Evolutionary conservation across 805 yeast genomes (phyloP), one percentile per base, ranked within the genome.

Genomic region (Hanseniaspora jakobsenii): DNA sequence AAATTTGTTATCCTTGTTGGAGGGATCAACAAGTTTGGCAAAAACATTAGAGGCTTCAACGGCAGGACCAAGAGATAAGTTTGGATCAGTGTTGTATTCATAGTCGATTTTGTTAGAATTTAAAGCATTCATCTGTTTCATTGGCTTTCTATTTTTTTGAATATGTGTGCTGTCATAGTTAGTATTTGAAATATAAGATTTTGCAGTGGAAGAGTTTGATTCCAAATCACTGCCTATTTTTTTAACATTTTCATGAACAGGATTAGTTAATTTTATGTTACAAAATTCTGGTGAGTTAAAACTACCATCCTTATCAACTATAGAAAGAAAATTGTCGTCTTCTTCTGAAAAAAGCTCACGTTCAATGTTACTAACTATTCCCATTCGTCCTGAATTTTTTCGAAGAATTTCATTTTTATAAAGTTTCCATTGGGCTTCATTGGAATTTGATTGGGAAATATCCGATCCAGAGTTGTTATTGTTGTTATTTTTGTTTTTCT

Each of bases 221-320:
- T 19, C 40, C 6, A 17, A 10, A 19, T 42, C 45, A 18, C 45
- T 41, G n/a, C 23, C 14, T 9, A 42, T 30, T 17, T 42, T 35
- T 13, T 28, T 29, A 4, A 42, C 46, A 42, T 42, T 34, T 29
- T 42, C 46, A 13, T 42, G 46, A 21, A 42, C 24, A 2, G 46
- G 46, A 6, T 42, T 23, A 12, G 18, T 30, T 7, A 42, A 21
- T 1, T 35, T 18, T 21, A 35, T 10, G 17, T 14, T 16, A 13
- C 29, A 14, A 23, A 42, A 22, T n/a, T 18, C 46, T 9, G 12
- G 18, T 19, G 13, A 28, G 17, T 21, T 22, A 23, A 22, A 21
- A 3, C n/a, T 18, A 23, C 22, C 22, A 4, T 34, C 37, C 6
- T 23, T 13, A n/a, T n/a, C n/a, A 3, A 24, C n/a, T n/a, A n/a